Base-by-base conservation (phyloP, 768 basidiomycete genomes). In the Mycena albidolilacea region DNA sequence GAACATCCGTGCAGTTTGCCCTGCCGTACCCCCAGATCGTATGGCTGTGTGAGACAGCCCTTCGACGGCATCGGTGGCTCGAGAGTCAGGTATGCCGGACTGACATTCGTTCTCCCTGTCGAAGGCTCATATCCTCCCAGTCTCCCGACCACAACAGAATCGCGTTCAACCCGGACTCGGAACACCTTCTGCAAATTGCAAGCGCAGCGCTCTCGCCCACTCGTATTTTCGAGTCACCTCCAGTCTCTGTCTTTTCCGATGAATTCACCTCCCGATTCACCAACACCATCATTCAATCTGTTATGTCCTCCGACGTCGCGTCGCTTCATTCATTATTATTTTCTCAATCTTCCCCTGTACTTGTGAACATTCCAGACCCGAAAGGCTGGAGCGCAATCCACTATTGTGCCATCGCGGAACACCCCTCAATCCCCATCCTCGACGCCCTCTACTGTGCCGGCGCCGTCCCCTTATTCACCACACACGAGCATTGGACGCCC, bases 361-460 rank as follows among this genome's bases (percentile, higher is more conserved):
- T 95, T 72, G 89, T 95, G 77, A 95, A 95, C 82, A 79, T 86
- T 69, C 89, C 90, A 39, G 93, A 95, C 78, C 77, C 84, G 7
- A 85, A 88, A 62, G 93, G 93, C 61, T 94, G 93, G 92, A 90
- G 91, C 74, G 85, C 90, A 67, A 86, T 95, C 62, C 94, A 95
- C 76, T 85, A 94, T 77, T 93, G 91, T 78, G 90, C 87, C 67
- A 86, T 89, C 70, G 84, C 85, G 62, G 81, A 83, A 64, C 81
- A 82, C 30, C 93, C 92, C 4, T 92, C 89, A 14, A 82, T 89
- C 54, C 87, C 90, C 67, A 84, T 91, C 66, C 84, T 95, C 70
- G 93, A 95, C 74, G 87, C 90, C 35, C 84, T 95, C 48, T 94
- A 93, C 76, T 90, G 88, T 70, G 93, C 93, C 43, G 94, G 94